phyloP scores from a whole-genome alignment of 2,329 filamentous ascomycete species.

The Neonectria punicea region DNA sequence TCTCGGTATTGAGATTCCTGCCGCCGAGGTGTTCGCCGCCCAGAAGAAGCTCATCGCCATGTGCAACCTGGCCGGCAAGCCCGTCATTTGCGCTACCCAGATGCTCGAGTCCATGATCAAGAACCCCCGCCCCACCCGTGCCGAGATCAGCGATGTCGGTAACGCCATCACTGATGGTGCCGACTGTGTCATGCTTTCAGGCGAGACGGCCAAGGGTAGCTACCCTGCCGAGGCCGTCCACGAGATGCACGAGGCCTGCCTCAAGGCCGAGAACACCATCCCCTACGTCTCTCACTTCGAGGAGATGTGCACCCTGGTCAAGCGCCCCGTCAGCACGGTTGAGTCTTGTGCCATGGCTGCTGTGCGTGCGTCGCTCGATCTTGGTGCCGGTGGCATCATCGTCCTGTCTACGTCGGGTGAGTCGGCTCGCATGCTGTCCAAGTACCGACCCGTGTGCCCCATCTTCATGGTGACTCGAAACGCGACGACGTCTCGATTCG shows the following conservation, averaged over 20 bases:
- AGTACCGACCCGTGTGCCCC: conserved; percentile 98
- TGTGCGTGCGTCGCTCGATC: conserved; percentile 92
- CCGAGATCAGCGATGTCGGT: conserved; percentile 97
- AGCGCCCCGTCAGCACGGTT: conserved; percentile 84
- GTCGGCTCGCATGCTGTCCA: conserved; percentile 94
- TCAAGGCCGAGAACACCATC: conserved; percentile 96
- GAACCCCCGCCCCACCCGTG: conserved; percentile 97
- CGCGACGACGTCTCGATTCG: conserved; percentile 84
- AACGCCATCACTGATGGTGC: conserved; percentile 98
- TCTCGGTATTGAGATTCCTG: conserved; percentile 94
- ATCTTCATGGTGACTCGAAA: conserved; percentile 99
- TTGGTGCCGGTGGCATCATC: conserved; percentile 95
- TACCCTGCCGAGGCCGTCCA: conserved; percentile 92
- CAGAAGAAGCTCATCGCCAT: conserved; percentile 99
- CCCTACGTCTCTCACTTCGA: conserved; percentile 97
- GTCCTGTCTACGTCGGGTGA: conserved; percentile 96
- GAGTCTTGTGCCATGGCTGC: conserved; percentile 98
- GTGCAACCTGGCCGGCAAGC: conserved; percentile 99
- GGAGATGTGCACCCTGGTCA: conserved; percentile 86
- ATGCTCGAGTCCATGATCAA: conserved; percentile 99
- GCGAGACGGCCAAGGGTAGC: conserved; percentile 97
- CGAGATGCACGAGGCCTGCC: conserved; percentile 98
- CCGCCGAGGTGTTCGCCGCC: conserved; percentile 97
- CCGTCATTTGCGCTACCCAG: conserved; percentile 98
- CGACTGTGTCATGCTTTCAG: conserved; percentile 99